Percentiles rank a stretch among this genome's conserved stretches.
Conservation (phyloP, 352 stramenopile species). For the Halophytophthora polymorphica region DNA sequence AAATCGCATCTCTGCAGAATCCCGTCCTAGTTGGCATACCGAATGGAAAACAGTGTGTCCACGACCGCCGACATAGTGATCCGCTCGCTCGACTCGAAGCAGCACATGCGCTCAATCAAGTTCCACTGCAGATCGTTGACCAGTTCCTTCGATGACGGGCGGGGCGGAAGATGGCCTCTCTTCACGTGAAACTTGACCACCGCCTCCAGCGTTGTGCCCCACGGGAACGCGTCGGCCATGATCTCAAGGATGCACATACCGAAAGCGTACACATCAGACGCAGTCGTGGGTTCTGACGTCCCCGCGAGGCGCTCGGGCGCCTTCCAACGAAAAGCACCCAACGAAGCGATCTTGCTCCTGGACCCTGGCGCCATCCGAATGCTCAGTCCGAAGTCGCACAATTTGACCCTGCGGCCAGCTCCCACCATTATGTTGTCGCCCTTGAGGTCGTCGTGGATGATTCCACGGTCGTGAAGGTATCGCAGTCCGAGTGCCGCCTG, state of each 20-base stretch:
- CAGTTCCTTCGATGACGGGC: background rate
- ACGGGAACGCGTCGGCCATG: constrained; percentile 1
- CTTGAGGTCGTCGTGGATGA: background rate
- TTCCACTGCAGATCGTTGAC: constrained; percentile 1
- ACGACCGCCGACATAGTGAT: constrained; percentile 1
- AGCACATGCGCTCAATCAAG: constrained; percentile 7
- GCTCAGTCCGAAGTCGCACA: background rate
- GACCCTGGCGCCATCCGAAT: too few relatives aligned
- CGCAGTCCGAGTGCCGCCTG: background rate
- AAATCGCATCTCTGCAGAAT: too few relatives aligned
- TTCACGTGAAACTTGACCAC: constrained; percentile 6
- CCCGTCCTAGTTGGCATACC: too few relatives aligned
- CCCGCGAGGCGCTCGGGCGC: constrained; percentile 3
- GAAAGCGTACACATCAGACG: constrained; percentile 13
- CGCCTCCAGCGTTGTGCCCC: background rate
- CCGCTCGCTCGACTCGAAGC: constrained; percentile 2
- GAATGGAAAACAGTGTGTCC: background rate
- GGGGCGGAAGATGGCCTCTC: background rate
- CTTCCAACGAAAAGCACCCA: constrained; percentile 7
- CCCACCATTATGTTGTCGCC: constrained; percentile 1
- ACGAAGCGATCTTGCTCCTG: background rate
- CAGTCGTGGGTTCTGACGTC: background rate
- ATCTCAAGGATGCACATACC: constrained; percentile 17
- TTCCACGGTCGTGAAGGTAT: background rate
- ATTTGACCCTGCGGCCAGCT: background rate